Evolutionary conservation across 2,329 filamentous ascomycete genomes (phyloP).

Genomic region (Phaeosphaeria sp.): DNA sequence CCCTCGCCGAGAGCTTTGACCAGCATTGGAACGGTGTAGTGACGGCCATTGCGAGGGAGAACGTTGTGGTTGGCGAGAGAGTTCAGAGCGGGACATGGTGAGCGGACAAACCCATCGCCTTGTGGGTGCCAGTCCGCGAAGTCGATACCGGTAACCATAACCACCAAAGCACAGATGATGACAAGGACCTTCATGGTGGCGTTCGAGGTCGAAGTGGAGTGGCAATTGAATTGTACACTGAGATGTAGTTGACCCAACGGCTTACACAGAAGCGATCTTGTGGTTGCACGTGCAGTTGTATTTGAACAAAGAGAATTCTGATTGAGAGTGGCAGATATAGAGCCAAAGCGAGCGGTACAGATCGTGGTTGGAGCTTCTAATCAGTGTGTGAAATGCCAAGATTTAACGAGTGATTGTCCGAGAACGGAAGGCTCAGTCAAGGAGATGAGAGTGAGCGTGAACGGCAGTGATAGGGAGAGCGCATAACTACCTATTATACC

Average conservation of each 20-base stretch:
- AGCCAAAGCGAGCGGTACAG: neutral
- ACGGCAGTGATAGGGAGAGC: neutral
- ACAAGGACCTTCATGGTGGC: conserved; percentile 6
- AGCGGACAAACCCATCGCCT: conserved; percentile 15
- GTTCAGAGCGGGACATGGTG: conserved; percentile 43
- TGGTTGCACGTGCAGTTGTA: neutral
- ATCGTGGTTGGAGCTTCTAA: neutral
- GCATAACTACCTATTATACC: no score
- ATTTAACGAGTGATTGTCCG: neutral
- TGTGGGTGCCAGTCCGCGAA: conserved; percentile 26
- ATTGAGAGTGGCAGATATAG: neutral
- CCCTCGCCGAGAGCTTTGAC: conserved; percentile 27
- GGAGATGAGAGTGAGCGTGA: neutral
- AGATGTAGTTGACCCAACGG: neutral
- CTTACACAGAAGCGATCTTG: neutral
- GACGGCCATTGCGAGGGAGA: conserved; percentile 41
- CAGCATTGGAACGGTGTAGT: conserved; percentile 35
- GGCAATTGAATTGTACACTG: neutral
- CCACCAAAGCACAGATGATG: neutral
- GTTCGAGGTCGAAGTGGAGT: neutral
- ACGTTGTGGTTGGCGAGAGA: conserved; percentile 43
- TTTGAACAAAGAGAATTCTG: neutral
- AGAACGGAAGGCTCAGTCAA: neutral
- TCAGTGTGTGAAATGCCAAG: neutral
- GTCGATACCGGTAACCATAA: conserved; percentile 1